Evolutionary conservation across 2,329 filamentous ascomycete species (phyloP), one percentile per base, ranked within the genome.

Genomic region (Colletotrichum lupini): DNA sequence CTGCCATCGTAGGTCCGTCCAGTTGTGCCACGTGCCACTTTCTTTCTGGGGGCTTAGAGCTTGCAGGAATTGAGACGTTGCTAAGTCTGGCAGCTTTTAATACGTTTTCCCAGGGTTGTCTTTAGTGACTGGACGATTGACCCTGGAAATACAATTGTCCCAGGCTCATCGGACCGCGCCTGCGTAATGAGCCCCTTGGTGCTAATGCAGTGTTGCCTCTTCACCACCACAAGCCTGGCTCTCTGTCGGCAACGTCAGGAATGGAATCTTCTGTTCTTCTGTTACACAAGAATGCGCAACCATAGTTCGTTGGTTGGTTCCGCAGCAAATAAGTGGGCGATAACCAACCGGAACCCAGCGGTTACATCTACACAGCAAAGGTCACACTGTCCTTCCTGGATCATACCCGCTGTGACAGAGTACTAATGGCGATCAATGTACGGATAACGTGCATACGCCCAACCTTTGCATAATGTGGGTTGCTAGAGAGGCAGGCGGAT

Each of bases 131-230:
- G 55, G n/a, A 37, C 55, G 62, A 49, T 19, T 63, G 26, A 49
- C 30, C 46, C 56, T 58, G 58, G 30, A 68, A 58, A 68, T 56
- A 42, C 53, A 69, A 66, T 42, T n/a, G 22, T 55, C 60, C 24
- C 35, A 70, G 55, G 60, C 67, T 70, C 67, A 65, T 61, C 60
- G 60, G 70, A 70, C 60, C 67, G 67, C 60, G 37, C 67, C 67
- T 65, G 60, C n/a, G 35, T 65, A 35, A 46, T 57, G 35, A 56
- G 37, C 26, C n/a, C 24, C 56, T 26, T 66, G 26, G 32, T 52
- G 60, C 60, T 62, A 49, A 22, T 66, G 68, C 60, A 71, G 37
- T 62, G 35, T 42, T 32, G 32, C 22, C 67, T 42, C 24, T 53
- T 49, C 42, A 49, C 19, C 42, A 49, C 19, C 30, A 49, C 67